phyloP scores from a whole-genome alignment of 345 rosid genomes.

The Syzygium grande region DNA sequence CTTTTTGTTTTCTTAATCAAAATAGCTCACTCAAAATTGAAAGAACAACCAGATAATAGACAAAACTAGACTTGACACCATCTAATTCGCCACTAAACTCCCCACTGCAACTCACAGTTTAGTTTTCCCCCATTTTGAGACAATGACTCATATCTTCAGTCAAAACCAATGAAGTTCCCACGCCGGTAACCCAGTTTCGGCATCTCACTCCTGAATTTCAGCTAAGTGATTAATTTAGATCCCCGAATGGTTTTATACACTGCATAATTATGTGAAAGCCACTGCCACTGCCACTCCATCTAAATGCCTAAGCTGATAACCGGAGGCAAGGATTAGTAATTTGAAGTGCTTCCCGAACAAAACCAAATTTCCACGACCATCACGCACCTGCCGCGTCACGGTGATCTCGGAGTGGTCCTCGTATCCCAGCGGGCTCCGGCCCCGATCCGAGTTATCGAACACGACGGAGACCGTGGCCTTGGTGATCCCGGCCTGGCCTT shows the following conservation, averaged over 20 bases:
- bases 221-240: background rate
- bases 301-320: background rate
- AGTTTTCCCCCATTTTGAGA: background rate
- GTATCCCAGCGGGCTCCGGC: conserved; percentile 81
- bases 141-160: background rate
- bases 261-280: background rate
- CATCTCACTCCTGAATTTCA: background rate
- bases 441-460: conserved; percentile 78
- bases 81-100: background rate
- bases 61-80: background rate
- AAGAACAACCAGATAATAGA: background rate
- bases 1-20: background rate
- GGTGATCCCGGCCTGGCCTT: conserved; percentile 98
- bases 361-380: background rate
- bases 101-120: background rate
- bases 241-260: background rate
- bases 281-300: background rate
- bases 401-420: conserved; percentile 84
- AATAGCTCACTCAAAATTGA: background rate
- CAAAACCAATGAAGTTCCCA: background rate
- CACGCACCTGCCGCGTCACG: conserved; percentile 77
- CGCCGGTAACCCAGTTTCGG: background rate
- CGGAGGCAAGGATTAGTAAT: background rate
- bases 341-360: background rate
- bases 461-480: conserved; percentile 88